These are phyloP conservation scores for Henckelia pumila DNA, from an alignment of 257 asterid species.

Conservation along the genomic window DNA sequence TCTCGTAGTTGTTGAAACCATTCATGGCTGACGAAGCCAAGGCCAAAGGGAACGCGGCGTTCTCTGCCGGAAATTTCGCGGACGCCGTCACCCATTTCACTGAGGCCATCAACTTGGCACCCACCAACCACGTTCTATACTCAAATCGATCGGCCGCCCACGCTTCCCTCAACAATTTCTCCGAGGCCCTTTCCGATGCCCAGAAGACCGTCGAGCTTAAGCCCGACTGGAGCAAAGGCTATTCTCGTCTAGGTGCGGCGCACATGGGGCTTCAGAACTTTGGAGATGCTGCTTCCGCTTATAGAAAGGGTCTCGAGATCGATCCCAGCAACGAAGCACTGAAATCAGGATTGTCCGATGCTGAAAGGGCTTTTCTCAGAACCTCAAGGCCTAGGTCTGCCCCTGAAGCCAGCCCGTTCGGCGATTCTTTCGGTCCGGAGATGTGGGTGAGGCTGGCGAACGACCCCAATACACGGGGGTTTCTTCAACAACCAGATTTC, in stretches of 20 bases:
- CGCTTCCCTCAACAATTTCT: conserved; percentile 61
- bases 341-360: conserved; percentile 81
- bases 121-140: conserved; percentile 79
- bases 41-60: conserved; percentile 89
- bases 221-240: conserved; percentile 83
- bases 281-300: conserved; percentile 63
- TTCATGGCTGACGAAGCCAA: conserved; percentile 92
- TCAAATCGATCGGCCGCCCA: conserved; percentile 93
- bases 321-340: conserved; percentile 84
- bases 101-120: conserved; percentile 63
- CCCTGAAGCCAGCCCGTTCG: conserved; percentile 54
- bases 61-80: conserved; percentile 51
- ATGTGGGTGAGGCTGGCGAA: conserved; percentile 80
- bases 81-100: conserved; percentile 44
- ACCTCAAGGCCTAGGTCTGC: conserved; percentile 31
- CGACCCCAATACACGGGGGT: conserved; percentile 62
- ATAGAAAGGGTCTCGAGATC: conserved; percentile 67
- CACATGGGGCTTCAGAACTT: conserved; percentile 57
- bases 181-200: conserved; percentile 60
- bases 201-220: conserved; percentile 80
- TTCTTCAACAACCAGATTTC: conserved; percentile 74
- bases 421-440: conserved; percentile 88
- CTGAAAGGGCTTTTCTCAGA: conserved; percentile 51
- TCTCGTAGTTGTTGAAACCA: background rate
- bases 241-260: conserved; percentile 88